phyloP scores from a whole-genome alignment of 208 protist species.

The Leishmania mexicana region DNA sequence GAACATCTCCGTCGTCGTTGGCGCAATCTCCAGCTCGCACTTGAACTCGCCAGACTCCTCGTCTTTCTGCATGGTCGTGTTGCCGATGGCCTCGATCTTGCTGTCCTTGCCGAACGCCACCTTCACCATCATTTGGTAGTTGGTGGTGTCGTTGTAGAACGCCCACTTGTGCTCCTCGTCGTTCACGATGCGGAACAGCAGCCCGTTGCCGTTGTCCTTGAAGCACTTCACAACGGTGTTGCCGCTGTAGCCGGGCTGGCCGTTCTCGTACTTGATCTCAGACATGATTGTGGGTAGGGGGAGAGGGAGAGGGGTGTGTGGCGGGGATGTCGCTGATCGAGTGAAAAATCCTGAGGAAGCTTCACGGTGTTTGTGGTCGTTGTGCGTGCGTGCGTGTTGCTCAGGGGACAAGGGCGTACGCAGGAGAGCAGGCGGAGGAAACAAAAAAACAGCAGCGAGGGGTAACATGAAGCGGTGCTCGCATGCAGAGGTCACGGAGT shows the following conservation, averaged over 20 bases:
- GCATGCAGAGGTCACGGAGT: not conserved
- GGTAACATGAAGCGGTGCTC: not conserved
- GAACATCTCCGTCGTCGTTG: constrained; percentile 70
- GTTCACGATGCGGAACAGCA: constrained; percentile 85
- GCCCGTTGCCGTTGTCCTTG: constrained; percentile 80
- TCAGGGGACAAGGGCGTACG: not conserved
- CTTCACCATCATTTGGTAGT: constrained; percentile 79
- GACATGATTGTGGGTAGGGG: constrained; percentile 30
- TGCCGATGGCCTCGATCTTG: constrained; percentile 58
- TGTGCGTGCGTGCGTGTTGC: constrained; percentile 16
- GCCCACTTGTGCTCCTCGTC: constrained; percentile 76
- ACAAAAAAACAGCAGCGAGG: not conserved
- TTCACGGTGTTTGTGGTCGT: not conserved
- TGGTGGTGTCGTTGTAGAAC: constrained; percentile 86
- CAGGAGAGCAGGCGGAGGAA: not conserved
- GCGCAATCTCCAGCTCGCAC: constrained; percentile 62
- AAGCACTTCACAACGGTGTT: constrained; percentile 75
- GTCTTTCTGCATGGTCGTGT: constrained; percentile 55
- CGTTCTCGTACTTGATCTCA: constrained; percentile 69
- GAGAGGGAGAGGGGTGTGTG: not conserved
- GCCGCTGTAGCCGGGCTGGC: constrained; percentile 54
- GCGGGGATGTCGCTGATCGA: not conserved
- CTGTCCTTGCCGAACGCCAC: constrained; percentile 79
- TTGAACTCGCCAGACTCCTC: constrained; percentile 58
- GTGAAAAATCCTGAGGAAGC: not conserved